A percentile compares a stretch with the other conserved stretches of the same genome.
Conservation (phyloP, 2,329 filamentous ascomycete genomes). For the Diaporthe destruens region DNA sequence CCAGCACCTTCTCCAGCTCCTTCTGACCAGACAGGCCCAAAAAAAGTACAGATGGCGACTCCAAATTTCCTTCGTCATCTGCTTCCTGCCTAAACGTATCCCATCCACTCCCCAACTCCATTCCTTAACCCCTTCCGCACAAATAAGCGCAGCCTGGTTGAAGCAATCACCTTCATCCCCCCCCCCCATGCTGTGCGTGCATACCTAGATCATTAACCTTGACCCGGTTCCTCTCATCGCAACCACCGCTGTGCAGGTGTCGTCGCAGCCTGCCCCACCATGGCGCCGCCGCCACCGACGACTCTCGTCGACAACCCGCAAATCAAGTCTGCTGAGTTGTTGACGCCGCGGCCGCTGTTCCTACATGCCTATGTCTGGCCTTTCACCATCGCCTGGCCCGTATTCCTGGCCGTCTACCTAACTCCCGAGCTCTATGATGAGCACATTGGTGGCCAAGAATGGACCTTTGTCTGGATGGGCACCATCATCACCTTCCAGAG, state of each 20-base stretch:
- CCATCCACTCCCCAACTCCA: neutral
- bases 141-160: neutral
- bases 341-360: constrained; percentile 85
- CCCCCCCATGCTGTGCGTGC: constrained; percentile 15
- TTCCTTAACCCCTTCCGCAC: neutral
- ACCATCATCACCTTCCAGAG: constrained; percentile 89
- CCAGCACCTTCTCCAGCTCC: constrained; percentile 6
- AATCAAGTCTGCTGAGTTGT: constrained; percentile 88
- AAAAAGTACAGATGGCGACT: constrained; percentile 41
- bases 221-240: constrained; percentile 14
- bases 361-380: constrained; percentile 94
- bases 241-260: constrained; percentile 27
- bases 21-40: constrained; percentile 34
- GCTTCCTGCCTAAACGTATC: constrained; percentile 22
- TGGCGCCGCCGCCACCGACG: constrained; percentile 60
- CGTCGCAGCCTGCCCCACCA: constrained; percentile 49
- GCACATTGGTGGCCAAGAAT: constrained; percentile 94
- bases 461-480: constrained; percentile 96
- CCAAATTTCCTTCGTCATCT: constrained; percentile 40
- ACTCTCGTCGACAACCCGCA: constrained; percentile 88
- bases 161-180: constrained; percentile 8
- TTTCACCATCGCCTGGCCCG: constrained; percentile 90
- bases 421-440: constrained; percentile 86
- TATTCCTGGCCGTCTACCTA: constrained; percentile 90
- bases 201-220: constrained; percentile 30